These are phyloP conservation scores for Boletellus deceptivus DNA, from an alignment of 1,284 basidiomycete genomes.

Conservation along the genomic window DNA sequence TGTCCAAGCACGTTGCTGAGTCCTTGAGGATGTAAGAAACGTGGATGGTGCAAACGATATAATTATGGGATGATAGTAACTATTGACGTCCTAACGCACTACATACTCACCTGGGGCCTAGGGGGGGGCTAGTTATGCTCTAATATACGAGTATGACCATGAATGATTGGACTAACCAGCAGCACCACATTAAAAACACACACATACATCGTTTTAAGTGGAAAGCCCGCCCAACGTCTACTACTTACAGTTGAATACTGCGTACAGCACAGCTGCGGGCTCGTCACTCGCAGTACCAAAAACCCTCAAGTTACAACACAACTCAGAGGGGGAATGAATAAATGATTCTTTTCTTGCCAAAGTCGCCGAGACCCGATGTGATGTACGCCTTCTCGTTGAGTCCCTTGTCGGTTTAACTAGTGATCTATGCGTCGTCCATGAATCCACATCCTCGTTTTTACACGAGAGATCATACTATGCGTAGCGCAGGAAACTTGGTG, in stretches of 20 bases:
- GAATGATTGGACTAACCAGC: too few species aligned
- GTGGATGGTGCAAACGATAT: too few species aligned
- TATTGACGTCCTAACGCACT: too few species aligned
- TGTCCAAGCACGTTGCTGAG: conserved; percentile 5
- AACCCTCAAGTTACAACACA: background rate
- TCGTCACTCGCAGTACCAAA: conserved; percentile 24
- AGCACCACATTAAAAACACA: too few species aligned
- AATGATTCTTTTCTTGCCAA: conserved; percentile 81
- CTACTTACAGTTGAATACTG: background rate
- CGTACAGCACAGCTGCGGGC: background rate
- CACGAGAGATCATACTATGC: conserved; percentile 60
- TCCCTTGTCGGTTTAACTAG: conserved; percentile 96
- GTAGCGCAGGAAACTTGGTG: conserved; percentile 74
- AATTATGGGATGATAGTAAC: too few species aligned
- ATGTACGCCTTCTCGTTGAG: conserved; percentile 91
- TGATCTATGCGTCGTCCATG: conserved; percentile 54
- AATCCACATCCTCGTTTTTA: background rate
- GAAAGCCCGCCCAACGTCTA: background rate
- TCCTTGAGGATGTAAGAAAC: background rate
- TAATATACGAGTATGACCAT: too few species aligned
- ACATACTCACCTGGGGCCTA: too few species aligned
- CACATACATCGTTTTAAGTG: too few species aligned
- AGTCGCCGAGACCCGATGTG: conserved; percentile 88
- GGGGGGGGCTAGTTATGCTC: too few species aligned
- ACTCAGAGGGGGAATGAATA: too few species aligned